Evolutionary conservation across 768 basidiomycete species (phyloP), one percentile per base, ranked within the genome.

Genomic region (Flagelloscypha sp.): DNA sequence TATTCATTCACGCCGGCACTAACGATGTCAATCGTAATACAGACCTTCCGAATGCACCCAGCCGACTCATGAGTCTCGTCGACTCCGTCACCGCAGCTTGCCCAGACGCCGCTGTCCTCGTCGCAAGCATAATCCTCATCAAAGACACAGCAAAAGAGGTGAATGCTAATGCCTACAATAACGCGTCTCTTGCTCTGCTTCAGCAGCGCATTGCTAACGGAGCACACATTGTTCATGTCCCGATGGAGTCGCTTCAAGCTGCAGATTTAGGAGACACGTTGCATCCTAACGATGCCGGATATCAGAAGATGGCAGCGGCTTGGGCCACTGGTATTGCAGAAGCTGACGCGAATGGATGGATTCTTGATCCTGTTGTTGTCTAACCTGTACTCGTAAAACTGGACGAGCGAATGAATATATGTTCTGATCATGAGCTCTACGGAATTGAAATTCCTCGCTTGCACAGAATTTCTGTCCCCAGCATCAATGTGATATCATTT

Each of bases 1-100:
- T 46, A 6, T 39, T 44, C 16, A 36, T 46, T 16, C 40, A 41
- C 32, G 45, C 45, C 12, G 45, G 45, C 3, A 46, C 45, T 2
- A 44, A 43, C 33, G 42, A 46, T 12, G 23, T 46, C 2, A 21
- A 34, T 18, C 24, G 30, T 13, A 30, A 15, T 13, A 40, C 30
- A n/a, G n/a, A n/a, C 33, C 28, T 10, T 15, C 27, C 22, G 7
- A 18, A 11, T 18, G 39, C 31, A 4, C 34, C 42, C 10, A 20
- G 23, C 3, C 30, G 11, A 15, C 31, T 40, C 16, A 30, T 40
- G 4, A 35, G 27, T 13, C 38, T 37, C 19, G 34, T 46, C 24
- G 38, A 43, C 29, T 16, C 20, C 9, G 40, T 37, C 8, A 40
- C 44, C 33, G 11, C 23, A 7, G 27, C 36, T 11, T 36, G 33